These are phyloP conservation scores for Colletotrichum sp. DNA, from an alignment of 2,329 filamentous ascomycete genomes.

Conservation along the genomic window DNA sequence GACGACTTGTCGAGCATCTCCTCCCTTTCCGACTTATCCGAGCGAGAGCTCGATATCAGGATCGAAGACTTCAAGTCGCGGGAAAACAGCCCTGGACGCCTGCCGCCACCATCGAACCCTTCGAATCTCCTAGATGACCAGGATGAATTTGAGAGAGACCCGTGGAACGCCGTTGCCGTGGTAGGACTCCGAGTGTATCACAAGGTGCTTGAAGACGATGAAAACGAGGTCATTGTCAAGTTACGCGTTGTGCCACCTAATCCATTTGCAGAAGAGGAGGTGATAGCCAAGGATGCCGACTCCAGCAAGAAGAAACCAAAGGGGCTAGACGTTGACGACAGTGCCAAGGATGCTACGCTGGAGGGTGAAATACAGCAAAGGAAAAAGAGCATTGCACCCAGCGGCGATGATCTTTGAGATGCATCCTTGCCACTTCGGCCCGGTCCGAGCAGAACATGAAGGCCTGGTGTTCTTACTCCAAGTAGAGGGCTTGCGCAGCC, in stretches of 20 bases:
- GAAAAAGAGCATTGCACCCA: conserved; percentile 36
- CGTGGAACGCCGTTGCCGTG: conserved; percentile 60
- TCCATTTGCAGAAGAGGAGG: conserved; percentile 30
- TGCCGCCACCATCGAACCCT: conserved; percentile 7
- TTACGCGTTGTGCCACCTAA: conserved; percentile 45
- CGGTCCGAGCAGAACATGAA: neutral
- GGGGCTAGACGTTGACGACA: conserved; percentile 50
- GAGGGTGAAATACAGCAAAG: conserved; percentile 35
- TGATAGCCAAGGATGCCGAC: conserved; percentile 10
- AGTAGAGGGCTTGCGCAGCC: neutral
- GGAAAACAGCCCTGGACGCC: conserved; percentile 18
- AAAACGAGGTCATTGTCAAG: conserved; percentile 37
- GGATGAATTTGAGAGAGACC: conserved; percentile 58
- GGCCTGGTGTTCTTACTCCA: neutral
- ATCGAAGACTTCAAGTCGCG: conserved; percentile 15
- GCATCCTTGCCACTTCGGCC: neutral
- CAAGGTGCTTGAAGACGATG: conserved; percentile 42
- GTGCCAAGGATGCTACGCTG: conserved; percentile 48
- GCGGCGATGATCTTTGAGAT: conserved; percentile 2
- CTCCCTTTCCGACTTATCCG: conserved; percentile 43
- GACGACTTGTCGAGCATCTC: conserved; percentile 33
- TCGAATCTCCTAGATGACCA: conserved; percentile 42
- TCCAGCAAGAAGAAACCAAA: conserved; percentile 29
- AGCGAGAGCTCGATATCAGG: conserved; percentile 39
- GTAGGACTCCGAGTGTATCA: conserved; percentile 60